Evolutionary conservation across 352 stramenopile species (phyloP).

Genomic region (Globisporangium emineosum): DNA sequence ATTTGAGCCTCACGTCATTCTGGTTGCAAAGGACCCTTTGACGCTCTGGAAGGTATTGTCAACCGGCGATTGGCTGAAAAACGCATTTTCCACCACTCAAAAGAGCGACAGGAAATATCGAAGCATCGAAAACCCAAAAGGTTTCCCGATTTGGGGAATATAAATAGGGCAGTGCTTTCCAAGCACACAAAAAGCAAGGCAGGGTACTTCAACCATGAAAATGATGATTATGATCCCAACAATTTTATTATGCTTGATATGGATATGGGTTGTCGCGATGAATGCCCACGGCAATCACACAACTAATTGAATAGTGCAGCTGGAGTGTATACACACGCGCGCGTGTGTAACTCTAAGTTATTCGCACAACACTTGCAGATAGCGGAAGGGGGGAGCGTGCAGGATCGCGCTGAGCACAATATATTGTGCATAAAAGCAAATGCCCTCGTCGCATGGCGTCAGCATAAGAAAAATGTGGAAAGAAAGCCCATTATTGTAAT

Average conservation of each 20-base stretch:
- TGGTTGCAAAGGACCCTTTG: background rate
- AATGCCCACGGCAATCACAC: background rate
- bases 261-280: no score
- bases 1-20: background rate
- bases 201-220: background rate
- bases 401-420: background rate
- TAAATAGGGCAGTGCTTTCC: background rate
- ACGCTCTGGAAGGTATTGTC: background rate
- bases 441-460: background rate
- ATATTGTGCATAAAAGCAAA: background rate
- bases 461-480: background rate
- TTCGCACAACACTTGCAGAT: background rate
- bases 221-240: no score
- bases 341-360: background rate
- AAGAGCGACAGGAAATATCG: background rate
- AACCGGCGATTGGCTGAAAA: background rate
- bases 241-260: no score
- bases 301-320: background rate
- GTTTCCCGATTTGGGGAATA: background rate
- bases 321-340: background rate
- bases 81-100: background rate
- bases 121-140: conserved; percentile 4
- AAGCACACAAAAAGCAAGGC: no score
- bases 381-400: background rate
- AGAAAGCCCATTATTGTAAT: background rate